Base-by-base conservation (phyloP, 305 asterid species). In the Solanum hybrid region DNA sequence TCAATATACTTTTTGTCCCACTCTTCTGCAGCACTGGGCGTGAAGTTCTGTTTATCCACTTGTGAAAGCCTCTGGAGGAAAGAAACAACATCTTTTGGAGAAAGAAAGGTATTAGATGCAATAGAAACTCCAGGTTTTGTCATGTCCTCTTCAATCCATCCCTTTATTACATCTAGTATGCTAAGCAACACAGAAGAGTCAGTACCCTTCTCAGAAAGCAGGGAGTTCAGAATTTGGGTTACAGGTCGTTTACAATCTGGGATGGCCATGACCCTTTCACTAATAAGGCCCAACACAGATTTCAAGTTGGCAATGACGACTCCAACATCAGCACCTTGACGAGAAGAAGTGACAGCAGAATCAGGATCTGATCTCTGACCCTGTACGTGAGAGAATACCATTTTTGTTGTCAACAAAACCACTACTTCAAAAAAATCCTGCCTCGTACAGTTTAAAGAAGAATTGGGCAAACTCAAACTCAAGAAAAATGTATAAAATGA, bases 41-140 rank as follows among this genome's bases (percentile, higher is more conserved):
- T 93, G 91, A 98, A 97, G 94, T 92, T 94, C 92, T 93, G 98
- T 94, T 95, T 98, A 90, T 98, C 99, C 37, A 98, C 98, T 94
- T 95, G 99, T 72, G 99, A 98, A 91, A 98, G 99, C 96, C 95
- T 98, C 95, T 97, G 99, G 87, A 97, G 96, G 92, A 98, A 94
- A 86, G 99, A 93, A 88, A 98, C 95, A 84, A 97, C 96, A 91
- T 98, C 99, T 96, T 98, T 98, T 41, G 97, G 91, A 34, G 98
- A 91, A 88, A 98, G 93, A 90, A 95, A 95, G 89, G 95, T 93
- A 91, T 94, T 94, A 89, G 98, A 93, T 45, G 95, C 93, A 92
- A 86, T 93, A 89, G 97, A 92, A 89, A 93, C 93, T 93, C 99
- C 99, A 86, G 98, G 93, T 94, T 93, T 97, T 92, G 94, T 93